phyloP scores from a whole-genome alignment of 192 early-diverging fungal species.

The Ambispora gerdemannii region DNA sequence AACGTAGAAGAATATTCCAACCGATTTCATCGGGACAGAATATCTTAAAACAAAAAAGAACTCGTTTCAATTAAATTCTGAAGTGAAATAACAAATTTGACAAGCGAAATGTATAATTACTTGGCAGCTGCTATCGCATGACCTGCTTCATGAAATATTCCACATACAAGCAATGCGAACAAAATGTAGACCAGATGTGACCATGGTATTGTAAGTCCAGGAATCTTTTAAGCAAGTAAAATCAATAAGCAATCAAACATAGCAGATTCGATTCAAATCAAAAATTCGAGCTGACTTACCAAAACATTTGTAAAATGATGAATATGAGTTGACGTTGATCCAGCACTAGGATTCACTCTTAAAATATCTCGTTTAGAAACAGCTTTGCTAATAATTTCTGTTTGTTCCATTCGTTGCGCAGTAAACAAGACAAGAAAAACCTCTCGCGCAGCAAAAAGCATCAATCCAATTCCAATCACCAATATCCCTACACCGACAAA shows the following conservation, averaged over 20 bases:
- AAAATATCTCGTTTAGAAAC: slow-evolving; percentile 14
- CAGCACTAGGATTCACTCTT: background rate
- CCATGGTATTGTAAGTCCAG: slow-evolving; percentile 69
- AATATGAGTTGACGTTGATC: background rate
- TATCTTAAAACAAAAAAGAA: slow-evolving; percentile 44
- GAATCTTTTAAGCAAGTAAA: slow-evolving; percentile 51
- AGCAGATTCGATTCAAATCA: slow-evolving; percentile 22
- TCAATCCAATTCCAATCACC: slow-evolving; percentile 44
- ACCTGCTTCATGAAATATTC: slow-evolving; percentile 68
- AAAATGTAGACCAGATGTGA: slow-evolving; percentile 67
- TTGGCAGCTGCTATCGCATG: slow-evolving; percentile 69
- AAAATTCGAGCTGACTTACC: slow-evolving; percentile 44
- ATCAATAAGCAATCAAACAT: background rate
- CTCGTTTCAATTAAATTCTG: background rate
- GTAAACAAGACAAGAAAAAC: slow-evolving; percentile 30
- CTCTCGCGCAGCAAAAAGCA: slow-evolving; percentile 47
- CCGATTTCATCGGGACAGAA: slow-evolving; percentile 53
- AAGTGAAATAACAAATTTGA: slow-evolving; percentile 2
- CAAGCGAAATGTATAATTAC: slow-evolving; percentile 41
- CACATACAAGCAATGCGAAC: slow-evolving; percentile 57
- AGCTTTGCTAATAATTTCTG: slow-evolving; percentile 25
- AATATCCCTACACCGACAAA: slow-evolving; percentile 46
- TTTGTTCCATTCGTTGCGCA: background rate
- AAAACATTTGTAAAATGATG: slow-evolving; percentile 28
- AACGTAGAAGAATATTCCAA: slow-evolving; percentile 64